Evolutionary conservation across 495 filamentous ascomycete species (phyloP), one percentile per base, ranked within the genome.

Genomic region (Xylaria palmicola): DNA sequence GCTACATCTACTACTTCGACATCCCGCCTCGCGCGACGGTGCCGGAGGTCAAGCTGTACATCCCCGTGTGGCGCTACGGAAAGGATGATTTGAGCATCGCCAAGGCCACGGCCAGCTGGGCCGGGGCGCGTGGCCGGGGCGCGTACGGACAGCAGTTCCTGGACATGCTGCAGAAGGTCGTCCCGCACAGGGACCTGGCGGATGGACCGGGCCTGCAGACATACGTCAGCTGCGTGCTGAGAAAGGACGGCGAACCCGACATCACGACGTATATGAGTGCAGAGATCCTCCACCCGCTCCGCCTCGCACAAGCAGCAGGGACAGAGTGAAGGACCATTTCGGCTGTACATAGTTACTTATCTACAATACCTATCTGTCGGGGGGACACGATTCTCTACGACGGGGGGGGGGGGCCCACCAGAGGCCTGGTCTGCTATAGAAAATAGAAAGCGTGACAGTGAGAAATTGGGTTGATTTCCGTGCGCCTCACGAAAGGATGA

Each of bases 181-280:
- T 56, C 4, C 50, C 40, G 17, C 62, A 68, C n/a, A 19, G 65
- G 4, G 12, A n/a, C 8, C 60, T 70, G 10, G 60, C 59, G 13
- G 30, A 61, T 0, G 65, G 65, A 4, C 56, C 58, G n/a, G 68
- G 68, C 12, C 6, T 70, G 45, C 68, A 70, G 50, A 54, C 56
- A 5, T 65, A 57, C 48, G 27, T 70, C 15, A 56, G 49, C 34
- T 61, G 39, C 32, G 10, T 61, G 43, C 55, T 65, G 36, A 47
- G 50, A 19, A 68, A 49, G 60, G 20, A 59, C 34, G 55, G 63
- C 2, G 65, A 67, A 49, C 30, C 62, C 24, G 62, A 65, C 34
- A 61, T 70, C 39, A 65, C 56, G 59, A 54, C 56, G 1, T 60
- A 60, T 34, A n/a, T 60, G 3, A 34, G 44, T 22, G 32, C 56